Conservation (phyloP, 805 yeast species). For the Saccharomycopsis malanga region DNA sequence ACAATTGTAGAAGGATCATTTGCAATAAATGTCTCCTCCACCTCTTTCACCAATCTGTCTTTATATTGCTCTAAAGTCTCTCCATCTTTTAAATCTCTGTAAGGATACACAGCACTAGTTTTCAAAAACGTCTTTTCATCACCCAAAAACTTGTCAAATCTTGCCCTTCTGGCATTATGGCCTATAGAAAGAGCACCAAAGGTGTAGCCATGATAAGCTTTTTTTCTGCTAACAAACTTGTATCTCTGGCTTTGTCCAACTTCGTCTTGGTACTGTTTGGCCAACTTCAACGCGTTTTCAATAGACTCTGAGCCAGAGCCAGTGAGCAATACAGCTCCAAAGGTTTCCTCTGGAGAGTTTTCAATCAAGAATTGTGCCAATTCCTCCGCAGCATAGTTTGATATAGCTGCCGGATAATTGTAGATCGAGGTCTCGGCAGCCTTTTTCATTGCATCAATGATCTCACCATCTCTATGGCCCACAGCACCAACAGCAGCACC, state of each 20-base stretch:
- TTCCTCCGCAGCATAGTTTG: constrained; percentile 35
- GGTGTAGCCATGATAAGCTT: constrained; percentile 45
- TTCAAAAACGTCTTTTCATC: constrained; percentile 13
- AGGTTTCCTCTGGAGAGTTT: constrained; percentile 38
- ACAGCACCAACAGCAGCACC: constrained; percentile 48
- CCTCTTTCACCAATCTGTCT: constrained; percentile 33
- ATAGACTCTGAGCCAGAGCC: constrained; percentile 64
- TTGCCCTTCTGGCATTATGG: constrained; percentile 33
- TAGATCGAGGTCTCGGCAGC: constrained; percentile 34
- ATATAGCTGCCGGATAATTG: constrained; percentile 30
- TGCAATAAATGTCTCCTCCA: constrained; percentile 36
- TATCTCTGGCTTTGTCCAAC: constrained; percentile 36
- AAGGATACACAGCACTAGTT: constrained; percentile 26
- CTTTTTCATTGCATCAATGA: constrained; percentile 33
- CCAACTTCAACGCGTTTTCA: constrained; percentile 57
- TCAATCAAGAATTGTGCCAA: constrained; percentile 38
- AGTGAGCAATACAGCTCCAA: constrained; percentile 38
- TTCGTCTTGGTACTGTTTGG: constrained; percentile 40
- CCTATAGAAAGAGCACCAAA: constrained; percentile 39
- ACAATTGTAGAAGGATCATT: constrained; percentile 39
- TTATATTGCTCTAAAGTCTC: constrained; percentile 37
- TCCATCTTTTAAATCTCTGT: constrained; percentile 26
- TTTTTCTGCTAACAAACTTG: constrained; percentile 38
- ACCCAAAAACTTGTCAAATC: constrained; percentile 27
- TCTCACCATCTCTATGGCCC: constrained; percentile 39